Evolutionary conservation across 2,329 filamentous ascomycete species (phyloP).

Genomic region (Penicillium sp.): DNA sequence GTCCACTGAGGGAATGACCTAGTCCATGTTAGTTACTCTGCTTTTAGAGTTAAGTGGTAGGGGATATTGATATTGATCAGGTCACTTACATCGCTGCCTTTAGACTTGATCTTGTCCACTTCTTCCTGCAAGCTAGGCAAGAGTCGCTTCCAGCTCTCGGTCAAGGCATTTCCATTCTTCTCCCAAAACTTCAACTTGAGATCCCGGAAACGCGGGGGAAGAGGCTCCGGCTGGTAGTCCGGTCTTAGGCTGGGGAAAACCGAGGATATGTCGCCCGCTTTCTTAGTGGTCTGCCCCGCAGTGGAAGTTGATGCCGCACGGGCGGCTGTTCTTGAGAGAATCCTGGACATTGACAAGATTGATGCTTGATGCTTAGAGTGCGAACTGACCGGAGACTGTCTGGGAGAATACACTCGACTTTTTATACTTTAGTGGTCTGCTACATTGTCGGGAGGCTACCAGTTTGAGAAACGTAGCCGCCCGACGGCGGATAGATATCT

Average conservation of each 20-base stretch:
- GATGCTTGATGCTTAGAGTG: background rate
- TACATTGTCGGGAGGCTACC: conserved; percentile 2
- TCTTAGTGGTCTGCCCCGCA: conserved; percentile 38
- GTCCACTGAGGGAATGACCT: conserved; percentile 43
- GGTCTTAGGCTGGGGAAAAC: conserved; percentile 47
- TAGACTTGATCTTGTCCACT: conserved; percentile 38
- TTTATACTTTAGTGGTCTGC: conserved; percentile 1
- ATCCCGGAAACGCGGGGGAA: conserved; percentile 41
- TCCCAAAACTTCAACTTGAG: conserved; percentile 39
- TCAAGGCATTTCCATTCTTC: conserved; percentile 39
- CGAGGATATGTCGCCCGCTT: conserved; percentile 46
- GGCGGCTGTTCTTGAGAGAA: conserved; percentile 23
- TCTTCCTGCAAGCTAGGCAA: conserved; percentile 39
- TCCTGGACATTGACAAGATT: conserved; percentile 29
- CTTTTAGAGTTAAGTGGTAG: too few relatives aligned
- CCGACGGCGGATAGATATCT: background rate
- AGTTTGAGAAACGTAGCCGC: conserved; percentile 1
- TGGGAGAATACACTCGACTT: background rate
- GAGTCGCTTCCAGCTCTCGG: conserved; percentile 42
- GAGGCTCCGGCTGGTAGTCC: conserved; percentile 40
- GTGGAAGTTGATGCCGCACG: conserved; percentile 32
- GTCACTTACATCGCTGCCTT: conserved; percentile 39
- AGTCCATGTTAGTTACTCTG: conserved; percentile 5
- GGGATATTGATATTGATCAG: background rate
- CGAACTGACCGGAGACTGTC: background rate